Evolutionary conservation across 371 early-diverging fungal species (phyloP), one percentile per base, ranked within the genome.

Genomic region (Saksenaea vasiformis): DNA sequence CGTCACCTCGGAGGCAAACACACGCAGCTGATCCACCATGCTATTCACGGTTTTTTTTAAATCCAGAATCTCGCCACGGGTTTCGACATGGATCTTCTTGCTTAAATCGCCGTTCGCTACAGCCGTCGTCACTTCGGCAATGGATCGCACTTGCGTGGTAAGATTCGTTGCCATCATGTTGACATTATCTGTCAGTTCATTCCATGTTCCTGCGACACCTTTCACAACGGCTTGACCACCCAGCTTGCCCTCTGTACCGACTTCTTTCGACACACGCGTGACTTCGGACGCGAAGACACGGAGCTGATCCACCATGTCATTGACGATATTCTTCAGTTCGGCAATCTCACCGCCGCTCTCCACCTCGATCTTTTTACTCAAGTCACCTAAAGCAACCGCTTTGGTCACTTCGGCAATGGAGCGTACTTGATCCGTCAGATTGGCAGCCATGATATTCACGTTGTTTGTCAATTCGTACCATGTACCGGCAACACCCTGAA

Each of bases 101-200:
- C n/a, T n/a, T n/a, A 89, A 68, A 66, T 89, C 87, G 35, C 90
- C 90, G 22, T 76, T 71, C 14, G 86, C 87, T 27, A 89, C 86
- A 2, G 89, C 79, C 13, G 79, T 85, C 58, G 82, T 79, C 19
- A 86, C 85, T 71, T 77, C 68, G 47, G 85, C 85, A 59, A 89
- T 89, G 57, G 81, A 86, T 35, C 89, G 79, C 15, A 87, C 85
- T 56, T 89, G 89, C 53, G 76, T 66, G 0, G 85, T 83, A 43
- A 86, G 78, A 24, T 82, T 84, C 61, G 66, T 70, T 0, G 85
- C 84, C 86, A 87, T 69, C 56, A 75, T 53, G 64, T 87, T 89
- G 61, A 87, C 80, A 54, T 84, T 82, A 61, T 76, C 77, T 14
- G 85, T 84, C 54, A 88, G 72, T 41, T 89, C 89, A 26, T 75